phyloP scores from a whole-genome alignment of 1,139 yeast species.

The Pichia norvegensis region DNA sequence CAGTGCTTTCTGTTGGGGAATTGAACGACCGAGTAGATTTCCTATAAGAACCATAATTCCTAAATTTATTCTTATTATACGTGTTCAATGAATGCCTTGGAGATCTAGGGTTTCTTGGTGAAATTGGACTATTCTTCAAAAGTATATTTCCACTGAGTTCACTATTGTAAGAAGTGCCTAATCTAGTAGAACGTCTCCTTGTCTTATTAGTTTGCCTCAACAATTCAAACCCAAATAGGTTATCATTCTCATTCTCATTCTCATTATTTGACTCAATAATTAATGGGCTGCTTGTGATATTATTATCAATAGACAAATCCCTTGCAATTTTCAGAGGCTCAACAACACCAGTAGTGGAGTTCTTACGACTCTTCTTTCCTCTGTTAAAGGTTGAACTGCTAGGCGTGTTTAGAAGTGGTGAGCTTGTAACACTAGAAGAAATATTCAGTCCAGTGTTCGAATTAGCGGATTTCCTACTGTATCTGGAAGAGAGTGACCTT shows the following conservation, averaged over 20 bases:
- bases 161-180: constrained; percentile 12
- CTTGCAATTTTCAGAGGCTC: constrained; percentile 16
- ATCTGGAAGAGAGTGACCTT: constrained; percentile 10
- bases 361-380: constrained; percentile 9
- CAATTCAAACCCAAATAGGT: constrained; percentile 17
- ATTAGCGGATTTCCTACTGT: not conserved
- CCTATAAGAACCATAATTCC: constrained; percentile 7
- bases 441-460: not conserved
- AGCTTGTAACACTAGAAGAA: not conserved
- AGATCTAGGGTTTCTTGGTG: constrained; percentile 22
- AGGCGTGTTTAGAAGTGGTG: not conserved
- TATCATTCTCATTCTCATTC: constrained; percentile 10
- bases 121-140: constrained; percentile 18
- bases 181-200: constrained; percentile 14
- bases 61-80: constrained; percentile 9
- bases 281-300: constrained; percentile 4
- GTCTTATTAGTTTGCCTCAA: constrained; percentile 15
- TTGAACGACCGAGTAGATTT: constrained; percentile 4
- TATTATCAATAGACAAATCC: constrained; percentile 9
- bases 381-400: not conserved
- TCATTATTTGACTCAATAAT: constrained; percentile 8
- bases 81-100: constrained; percentile 11
- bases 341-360: constrained; percentile 7
- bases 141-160: constrained; percentile 12
- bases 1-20: constrained; percentile 1